Evolutionary conservation across 2,329 filamentous ascomycete genomes (phyloP), one percentile per base, ranked within the genome.

Genomic region (Fusarium chuoi): DNA sequence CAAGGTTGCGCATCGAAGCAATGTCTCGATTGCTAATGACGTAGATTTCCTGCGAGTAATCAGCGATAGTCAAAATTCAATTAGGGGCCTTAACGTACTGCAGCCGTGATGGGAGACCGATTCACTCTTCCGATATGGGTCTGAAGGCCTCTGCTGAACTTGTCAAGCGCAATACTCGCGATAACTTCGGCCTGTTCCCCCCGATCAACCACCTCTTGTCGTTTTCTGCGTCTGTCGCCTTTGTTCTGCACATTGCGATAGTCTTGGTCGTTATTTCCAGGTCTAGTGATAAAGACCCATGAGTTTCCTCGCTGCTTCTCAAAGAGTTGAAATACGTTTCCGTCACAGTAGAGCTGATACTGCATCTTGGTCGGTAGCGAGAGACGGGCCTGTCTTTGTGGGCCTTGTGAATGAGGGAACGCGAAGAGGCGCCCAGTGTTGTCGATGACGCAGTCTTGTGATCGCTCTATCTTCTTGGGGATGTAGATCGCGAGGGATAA

Each of bases 11-110:
- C 42, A 66, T 66, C 0, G 63, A 66, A 1, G 63, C 30, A 13
- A 36, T 24, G 15, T 66, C 60, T 11, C 63, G 63, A 28, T 65
- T 66, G 5, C 60, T 56, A 22, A 66, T 65, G 11, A 65, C 36
- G 6, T 66, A 65, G 0, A 66, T 48, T 9, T 66, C 60, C 46
- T 49, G 22, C 3, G 11, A 2, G 15, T 3, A 18, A 3, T 49
- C 7, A 49, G 46, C 3, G 1, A 49, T 33, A 7, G 3, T n/a
- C 3, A 6, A 3, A 0, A 12, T 30, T 30, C 0, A n/a, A 30
- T 8, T 3, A 48, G 4, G 8, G 6, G 4, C 0, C 3, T 30
- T 3, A 1, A 6, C 11, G 42, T 20, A 36, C 59, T 11, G 59
- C 59, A n/a, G 48, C 60, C 0, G 24, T 57, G 0, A 48, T 30